Evolutionary conservation across 2,329 filamentous ascomycete genomes (phyloP), one percentile per base, ranked within the genome.

Genomic region (Penicillium sp.): DNA sequence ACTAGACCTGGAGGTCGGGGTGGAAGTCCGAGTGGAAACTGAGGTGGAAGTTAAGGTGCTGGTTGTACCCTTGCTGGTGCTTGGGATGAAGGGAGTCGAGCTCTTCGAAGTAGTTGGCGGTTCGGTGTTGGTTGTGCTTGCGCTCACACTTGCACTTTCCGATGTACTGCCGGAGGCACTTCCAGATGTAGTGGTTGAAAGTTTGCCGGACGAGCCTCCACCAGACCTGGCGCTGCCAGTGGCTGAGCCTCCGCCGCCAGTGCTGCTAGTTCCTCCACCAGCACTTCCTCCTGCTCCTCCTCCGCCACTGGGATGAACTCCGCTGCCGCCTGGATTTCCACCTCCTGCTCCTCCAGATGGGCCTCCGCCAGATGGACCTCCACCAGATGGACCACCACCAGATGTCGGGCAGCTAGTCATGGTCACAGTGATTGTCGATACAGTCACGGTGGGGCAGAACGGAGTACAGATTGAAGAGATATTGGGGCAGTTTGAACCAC

Each of bases 81-180:
- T 39, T 21, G 46, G 51, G 21, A 47, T 44, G 18, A 52, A 29
- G n/a, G 53, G 46, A 7, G 49, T 53, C 21, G 55, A 58, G 44
- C 20, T 37, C 37, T 18, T 34, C 20, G 48, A 51, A 13, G 32
- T 13, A 21, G 15, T 36, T 15, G 10, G 13, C 7, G 39, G 15
- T 27, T 8, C 39, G 10, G 30, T 29, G 23, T 24, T 26, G 5
- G 37, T 24, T 15, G 49, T n/a, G 21, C 33, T 26, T 42, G 49
- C 9, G 20, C 41, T 46, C 2, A 7, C 24, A 37, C 33, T 30
- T 23, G 18, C 24, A 33, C 20, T 13, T 3, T 21, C n/a, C 7
- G 42, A 34, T 39, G 27, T 20, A 24, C 24, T 34, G 8, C 21
- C 13, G 7, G 29, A 27, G 21, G 42, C 15, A 21, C 34, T 33